Percentiles rank a stretch among this genome's conserved stretches.
These are phyloP conservation scores for Rhododendron molle DNA, from an alignment of 148 eudicot species.

Conservation along the genomic window DNA sequence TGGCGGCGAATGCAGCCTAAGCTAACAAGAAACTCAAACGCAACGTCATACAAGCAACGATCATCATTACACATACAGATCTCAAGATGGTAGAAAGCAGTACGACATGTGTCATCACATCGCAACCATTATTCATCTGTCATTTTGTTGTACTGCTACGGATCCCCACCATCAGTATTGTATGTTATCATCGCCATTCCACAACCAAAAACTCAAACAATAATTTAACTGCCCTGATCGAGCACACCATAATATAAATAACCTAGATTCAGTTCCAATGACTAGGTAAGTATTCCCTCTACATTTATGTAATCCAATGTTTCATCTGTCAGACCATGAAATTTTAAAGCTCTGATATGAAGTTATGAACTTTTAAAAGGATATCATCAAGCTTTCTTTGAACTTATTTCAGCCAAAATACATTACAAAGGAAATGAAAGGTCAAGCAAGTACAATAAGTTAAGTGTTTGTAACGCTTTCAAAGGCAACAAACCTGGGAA, in stretches of 20 bases:
- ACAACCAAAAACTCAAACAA: background rate
- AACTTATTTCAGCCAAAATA: background rate
- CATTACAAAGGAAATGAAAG: background rate
- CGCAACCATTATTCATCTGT: background rate
- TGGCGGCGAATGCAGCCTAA: background rate
- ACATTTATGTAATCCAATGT: background rate
- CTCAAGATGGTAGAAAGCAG: background rate
- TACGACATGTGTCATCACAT: background rate
- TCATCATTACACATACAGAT: background rate
- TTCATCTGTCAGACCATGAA: background rate
- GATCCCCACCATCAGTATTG: background rate
- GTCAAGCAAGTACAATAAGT: background rate
- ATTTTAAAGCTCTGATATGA: background rate
- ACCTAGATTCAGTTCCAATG: background rate
- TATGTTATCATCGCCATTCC: background rate
- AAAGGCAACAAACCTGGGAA: conserved; percentile 58
- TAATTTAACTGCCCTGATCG: background rate
- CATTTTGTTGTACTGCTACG: background rate
- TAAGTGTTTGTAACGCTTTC: background rate
- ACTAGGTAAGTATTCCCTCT: background rate
- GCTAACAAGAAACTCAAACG: background rate
- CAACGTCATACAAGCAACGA: background rate
- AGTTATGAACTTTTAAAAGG: background rate
- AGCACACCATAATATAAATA: background rate
- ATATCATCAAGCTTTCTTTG: background rate